Conservation (phyloP, 345 rosid genomes). For the Brassica juncea region DNA sequence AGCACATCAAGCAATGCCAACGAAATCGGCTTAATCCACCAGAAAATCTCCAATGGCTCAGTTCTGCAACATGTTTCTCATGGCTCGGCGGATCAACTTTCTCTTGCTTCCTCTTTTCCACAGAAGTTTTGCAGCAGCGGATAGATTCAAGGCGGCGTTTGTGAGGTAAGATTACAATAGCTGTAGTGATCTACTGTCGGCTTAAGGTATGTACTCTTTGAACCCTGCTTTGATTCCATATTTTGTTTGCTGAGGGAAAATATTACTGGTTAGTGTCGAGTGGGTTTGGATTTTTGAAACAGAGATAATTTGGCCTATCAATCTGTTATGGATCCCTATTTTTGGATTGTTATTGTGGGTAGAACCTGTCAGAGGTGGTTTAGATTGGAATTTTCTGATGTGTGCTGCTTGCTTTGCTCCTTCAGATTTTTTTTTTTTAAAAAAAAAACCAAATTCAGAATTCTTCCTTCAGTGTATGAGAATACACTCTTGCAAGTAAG, state of each 20-base stretch:
- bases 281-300: neutral
- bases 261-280: neutral
- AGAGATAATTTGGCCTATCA: neutral
- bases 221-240: neutral
- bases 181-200: neutral
- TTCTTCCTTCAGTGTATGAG: no score
- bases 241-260: neutral
- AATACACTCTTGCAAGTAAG: no score
- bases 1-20: no score
- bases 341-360: neutral
- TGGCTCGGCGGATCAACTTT: no score
- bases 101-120: no score
- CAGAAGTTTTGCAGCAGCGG: no score
- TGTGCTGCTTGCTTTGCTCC: neutral
- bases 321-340: neutral
- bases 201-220: neutral
- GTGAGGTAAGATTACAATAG: no score
- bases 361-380: neutral
- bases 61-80: no score
- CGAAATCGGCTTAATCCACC: no score
- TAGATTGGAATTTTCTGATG: neutral
- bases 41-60: no score
- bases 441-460: no score
- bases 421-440: conserved; percentile 49
- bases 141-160: no score